Evolutionary conservation across 768 basidiomycete genomes (phyloP).

Genomic region (Tulasnella sp.): DNA sequence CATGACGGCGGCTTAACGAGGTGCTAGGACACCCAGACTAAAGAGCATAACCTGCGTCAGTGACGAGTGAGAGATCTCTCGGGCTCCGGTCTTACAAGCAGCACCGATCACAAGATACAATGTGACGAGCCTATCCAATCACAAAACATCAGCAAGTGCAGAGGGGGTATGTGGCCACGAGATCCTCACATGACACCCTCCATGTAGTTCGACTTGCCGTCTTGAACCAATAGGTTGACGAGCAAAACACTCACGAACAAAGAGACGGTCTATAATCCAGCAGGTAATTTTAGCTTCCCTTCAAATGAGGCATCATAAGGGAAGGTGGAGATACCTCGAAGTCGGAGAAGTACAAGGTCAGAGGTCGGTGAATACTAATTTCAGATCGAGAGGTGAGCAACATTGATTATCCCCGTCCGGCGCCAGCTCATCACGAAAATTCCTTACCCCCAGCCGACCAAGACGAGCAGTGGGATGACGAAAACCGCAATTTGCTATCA

Average conservation of each 20-base stretch:
- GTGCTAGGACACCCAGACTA: constrained; percentile 25
- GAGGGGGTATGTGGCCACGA: not conserved
- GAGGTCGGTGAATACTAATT: constrained; percentile 57
- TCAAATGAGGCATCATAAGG: not conserved
- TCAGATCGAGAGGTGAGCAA: constrained; percentile 13
- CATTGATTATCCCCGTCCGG: too few relatives aligned
- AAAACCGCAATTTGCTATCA: constrained; percentile 78
- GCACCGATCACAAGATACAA: constrained; percentile 79
- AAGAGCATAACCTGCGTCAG: not conserved
- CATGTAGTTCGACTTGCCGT: constrained; percentile 88
- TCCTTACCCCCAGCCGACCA: constrained; percentile 79
- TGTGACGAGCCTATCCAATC: constrained; percentile 40
- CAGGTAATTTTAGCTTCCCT: not conserved
- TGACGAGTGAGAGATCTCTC: not conserved
- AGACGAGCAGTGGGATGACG: constrained; percentile 81
- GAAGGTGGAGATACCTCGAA: constrained; percentile 57
- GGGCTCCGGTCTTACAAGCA: constrained; percentile 52
- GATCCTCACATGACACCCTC: constrained; percentile 68
- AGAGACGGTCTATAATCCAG: constrained; percentile 57
- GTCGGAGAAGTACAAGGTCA: constrained; percentile 79
- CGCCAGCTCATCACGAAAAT: not conserved
- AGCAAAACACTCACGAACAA: constrained; percentile 86
- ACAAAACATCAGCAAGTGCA: not conserved
- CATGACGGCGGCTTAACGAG: not conserved
- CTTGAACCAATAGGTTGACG: constrained; percentile 72